These are phyloP conservation scores for Takashimella tepidaria DNA, from an alignment of 1,284 basidiomycete species.

Conservation along the genomic window DNA sequence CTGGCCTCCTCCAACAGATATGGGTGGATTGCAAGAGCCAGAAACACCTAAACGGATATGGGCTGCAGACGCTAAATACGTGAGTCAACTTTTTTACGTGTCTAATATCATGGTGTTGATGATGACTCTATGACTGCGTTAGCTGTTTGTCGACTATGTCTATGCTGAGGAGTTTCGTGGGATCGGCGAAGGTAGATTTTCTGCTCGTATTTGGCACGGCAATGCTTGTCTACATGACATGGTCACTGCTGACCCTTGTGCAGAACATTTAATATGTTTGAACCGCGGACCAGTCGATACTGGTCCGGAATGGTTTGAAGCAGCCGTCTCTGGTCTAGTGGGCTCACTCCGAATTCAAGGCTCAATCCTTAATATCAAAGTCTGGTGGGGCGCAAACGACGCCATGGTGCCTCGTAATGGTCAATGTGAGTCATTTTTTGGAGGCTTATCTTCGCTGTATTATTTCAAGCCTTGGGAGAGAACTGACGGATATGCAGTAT, in stretches of 20 bases:
- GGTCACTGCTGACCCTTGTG: slow-evolving; percentile 1
- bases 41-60: slow-evolving; percentile 9
- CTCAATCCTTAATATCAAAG: slow-evolving; percentile 5
- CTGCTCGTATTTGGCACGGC: neutral
- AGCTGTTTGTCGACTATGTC: slow-evolving; percentile 34
- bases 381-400: slow-evolving; percentile 21
- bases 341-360: neutral
- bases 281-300: slow-evolving; percentile 36
- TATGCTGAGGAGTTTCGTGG: slow-evolving; percentile 38
- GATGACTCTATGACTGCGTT: neutral
- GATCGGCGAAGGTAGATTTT: slow-evolving; percentile 33
- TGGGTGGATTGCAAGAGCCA: neutral
- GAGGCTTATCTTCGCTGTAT: too few species aligned
- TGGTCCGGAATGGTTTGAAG: slow-evolving; percentile 36
- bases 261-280: slow-evolving; percentile 43
- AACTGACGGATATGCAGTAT: slow-evolving; percentile 10
- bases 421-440: slow-evolving; percentile 7
- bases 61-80: slow-evolving; percentile 21
- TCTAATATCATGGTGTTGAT: neutral
- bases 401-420: slow-evolving; percentile 21
- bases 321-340: slow-evolving; percentile 21
- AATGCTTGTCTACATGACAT: too few species aligned
- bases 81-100: neutral
- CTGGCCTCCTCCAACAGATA: neutral
- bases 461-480: neutral